Percentiles rank a stretch among this genome's conserved stretches.
Evolutionary conservation across 768 basidiomycete species (phyloP).

Genomic region (Leucosporidium yakuticum): DNA sequence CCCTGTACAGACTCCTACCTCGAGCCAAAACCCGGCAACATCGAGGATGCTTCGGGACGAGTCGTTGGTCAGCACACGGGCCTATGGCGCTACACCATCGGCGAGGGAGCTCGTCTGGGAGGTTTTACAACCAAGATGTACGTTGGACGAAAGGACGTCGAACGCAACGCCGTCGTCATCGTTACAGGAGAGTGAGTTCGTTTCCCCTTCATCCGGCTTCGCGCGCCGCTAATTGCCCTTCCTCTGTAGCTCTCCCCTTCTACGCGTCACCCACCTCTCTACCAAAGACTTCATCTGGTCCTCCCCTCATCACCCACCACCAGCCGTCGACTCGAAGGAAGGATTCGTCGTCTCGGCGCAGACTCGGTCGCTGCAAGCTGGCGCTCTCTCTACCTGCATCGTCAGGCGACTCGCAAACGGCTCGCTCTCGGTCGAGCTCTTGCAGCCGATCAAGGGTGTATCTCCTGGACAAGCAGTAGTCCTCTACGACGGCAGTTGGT

Average conservation of each 20-base stretch:
- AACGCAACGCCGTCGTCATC: conserved; percentile 63
- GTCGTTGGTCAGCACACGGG: conserved; percentile 62
- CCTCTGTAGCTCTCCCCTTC: conserved; percentile 43
- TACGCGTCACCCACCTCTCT: conserved; percentile 46
- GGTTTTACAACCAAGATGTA: conserved; percentile 62
- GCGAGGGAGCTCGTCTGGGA: conserved; percentile 64
- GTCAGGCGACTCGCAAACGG: conserved; percentile 49
- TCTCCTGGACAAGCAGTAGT: conserved; percentile 74
- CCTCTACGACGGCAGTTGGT: conserved; percentile 68
- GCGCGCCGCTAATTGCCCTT: conserved; percentile 7
- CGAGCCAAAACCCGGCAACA: conserved; percentile 59
- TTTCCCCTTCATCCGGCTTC: not conserved
- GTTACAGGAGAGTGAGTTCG: conserved; percentile 61
- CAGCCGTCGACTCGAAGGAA: conserved; percentile 44
- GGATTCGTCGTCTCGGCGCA: conserved; percentile 56
- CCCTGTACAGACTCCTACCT: conserved; percentile 64
- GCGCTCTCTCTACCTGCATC: conserved; percentile 49
- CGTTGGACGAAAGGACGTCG: conserved; percentile 64
- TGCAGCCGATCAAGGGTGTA: conserved; percentile 60
- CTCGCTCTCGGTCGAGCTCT: conserved; percentile 51
- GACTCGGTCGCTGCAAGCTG: conserved; percentile 64
- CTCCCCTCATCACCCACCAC: conserved; percentile 56
- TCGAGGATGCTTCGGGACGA: conserved; percentile 58
- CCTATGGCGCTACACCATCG: conserved; percentile 78
- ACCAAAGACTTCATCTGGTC: conserved; percentile 67